Percentiles rank a stretch among this genome's conserved stretches.
phyloP scores from a whole-genome alignment of 345 rosid species.

The Hypericum perforatum region DNA sequence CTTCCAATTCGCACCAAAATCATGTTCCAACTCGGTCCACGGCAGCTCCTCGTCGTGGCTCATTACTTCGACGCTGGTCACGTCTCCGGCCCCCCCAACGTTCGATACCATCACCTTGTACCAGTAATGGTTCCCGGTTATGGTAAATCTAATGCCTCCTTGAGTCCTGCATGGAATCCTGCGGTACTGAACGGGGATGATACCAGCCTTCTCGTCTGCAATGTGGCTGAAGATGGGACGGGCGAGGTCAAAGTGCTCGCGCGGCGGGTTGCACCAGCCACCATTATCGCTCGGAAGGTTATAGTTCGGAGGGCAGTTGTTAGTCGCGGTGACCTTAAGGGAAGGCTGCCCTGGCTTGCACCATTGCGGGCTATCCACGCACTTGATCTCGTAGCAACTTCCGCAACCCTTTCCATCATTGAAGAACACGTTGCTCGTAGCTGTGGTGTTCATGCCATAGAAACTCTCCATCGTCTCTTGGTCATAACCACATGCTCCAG shows the following conservation, averaged over 20 bases:
- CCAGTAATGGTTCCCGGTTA: neutral
- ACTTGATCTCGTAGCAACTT: neutral
- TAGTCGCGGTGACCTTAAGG: neutral
- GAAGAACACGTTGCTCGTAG: neutral
- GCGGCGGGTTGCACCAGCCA: constrained; percentile 4
- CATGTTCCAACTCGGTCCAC: constrained; percentile 36
- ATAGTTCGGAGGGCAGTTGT: neutral
- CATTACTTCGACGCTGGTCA: constrained; percentile 45
- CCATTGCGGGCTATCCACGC: constrained; percentile 1
- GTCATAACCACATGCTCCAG: neutral
- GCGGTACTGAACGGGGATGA: constrained; percentile 3
- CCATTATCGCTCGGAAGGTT: neutral
- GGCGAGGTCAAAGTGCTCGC: constrained; percentile 4
- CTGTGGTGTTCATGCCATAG: constrained; percentile 4
- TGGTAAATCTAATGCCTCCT: neutral
- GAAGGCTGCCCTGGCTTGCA: neutral
- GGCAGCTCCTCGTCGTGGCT: constrained; percentile 21
- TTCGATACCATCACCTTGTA: constrained; percentile 35
- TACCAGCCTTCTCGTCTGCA: constrained; percentile 1
- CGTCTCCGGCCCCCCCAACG: constrained; percentile 69
- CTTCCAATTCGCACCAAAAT: constrained; percentile 49
- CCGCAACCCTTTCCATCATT: constrained; percentile 1
- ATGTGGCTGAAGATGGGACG: neutral
- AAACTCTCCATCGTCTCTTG: neutral
- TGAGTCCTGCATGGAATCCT: neutral